These are phyloP conservation scores for Ceratocystis destructans DNA, from an alignment of 2,329 filamentous ascomycete genomes.

Conservation along the genomic window DNA sequence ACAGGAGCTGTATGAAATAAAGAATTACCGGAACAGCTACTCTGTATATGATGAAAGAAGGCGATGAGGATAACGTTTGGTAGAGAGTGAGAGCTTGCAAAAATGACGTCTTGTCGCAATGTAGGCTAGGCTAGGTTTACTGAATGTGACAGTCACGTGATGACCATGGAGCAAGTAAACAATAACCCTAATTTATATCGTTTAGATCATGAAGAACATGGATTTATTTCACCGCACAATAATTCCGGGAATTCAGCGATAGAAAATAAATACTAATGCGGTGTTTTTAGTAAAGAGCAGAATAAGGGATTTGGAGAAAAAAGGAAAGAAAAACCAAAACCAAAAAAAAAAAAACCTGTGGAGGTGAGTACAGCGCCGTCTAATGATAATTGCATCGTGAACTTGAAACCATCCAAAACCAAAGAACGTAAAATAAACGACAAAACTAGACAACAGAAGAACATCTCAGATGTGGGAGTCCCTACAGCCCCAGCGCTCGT, in stretches of 20 bases:
- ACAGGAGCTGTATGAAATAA: background rate
- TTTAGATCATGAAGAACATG: background rate
- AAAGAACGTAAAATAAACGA: background rate
- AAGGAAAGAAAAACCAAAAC: background rate
- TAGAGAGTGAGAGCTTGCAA: background rate
- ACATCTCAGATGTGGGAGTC: too few species aligned
- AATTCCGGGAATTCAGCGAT: too few species aligned
- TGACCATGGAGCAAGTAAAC: background rate
- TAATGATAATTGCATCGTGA: background rate
- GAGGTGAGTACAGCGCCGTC: background rate
- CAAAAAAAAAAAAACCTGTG: background rate
- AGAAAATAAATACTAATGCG: background rate
- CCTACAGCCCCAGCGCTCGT: too few species aligned
- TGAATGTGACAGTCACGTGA: background rate
- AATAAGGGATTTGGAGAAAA: background rate
- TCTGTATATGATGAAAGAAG: background rate
- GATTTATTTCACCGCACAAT: too few species aligned
- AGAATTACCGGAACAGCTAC: background rate
- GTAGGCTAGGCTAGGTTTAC: background rate
- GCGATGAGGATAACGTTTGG: background rate
- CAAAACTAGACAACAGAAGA: background rate
- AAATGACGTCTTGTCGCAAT: slow-evolving; percentile 1
- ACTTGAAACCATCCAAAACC: background rate
- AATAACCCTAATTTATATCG: background rate
- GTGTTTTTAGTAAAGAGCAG: background rate